Evolutionary conservation across 192 early-diverging fungal species (phyloP).

Genomic region (Thamnidium elegans): DNA sequence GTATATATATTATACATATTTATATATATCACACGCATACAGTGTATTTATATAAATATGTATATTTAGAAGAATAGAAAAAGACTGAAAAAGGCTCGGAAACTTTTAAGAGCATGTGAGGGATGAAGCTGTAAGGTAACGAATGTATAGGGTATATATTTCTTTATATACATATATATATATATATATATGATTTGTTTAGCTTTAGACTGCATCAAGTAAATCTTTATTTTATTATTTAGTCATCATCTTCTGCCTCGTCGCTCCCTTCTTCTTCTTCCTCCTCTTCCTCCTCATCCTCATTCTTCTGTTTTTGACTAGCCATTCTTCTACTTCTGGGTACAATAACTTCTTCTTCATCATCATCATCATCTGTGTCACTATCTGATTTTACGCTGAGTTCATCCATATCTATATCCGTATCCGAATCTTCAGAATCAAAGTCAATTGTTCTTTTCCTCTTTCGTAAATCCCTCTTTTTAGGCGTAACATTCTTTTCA

Average conservation of each 20-base stretch:
- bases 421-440: conserved; percentile 9
- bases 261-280: neutral
- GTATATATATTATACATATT: no score
- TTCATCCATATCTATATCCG: conserved; percentile 11
- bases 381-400: conserved; percentile 8
- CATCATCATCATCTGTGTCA: conserved; percentile 8
- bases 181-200: neutral
- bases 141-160: neutral
- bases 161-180: no score
- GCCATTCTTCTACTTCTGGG: conserved; percentile 4
- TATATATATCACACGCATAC: no score
- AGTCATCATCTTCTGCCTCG: neutral
- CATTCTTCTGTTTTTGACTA: neutral
- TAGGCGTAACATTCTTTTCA: neutral
- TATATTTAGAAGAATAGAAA: neutral
- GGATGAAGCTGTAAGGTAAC: neutral
- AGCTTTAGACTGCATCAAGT: conserved; percentile 2
- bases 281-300: neutral
- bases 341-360: conserved; percentile 19
- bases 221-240: neutral
- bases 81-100: conserved; percentile 9
- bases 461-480: neutral
- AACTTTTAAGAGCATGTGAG: conserved; percentile 17
- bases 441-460: conserved; percentile 1
- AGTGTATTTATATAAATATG: neutral